Conservation (phyloP, 768 basidiomycete species). For the Tricholoma terreum region DNA sequence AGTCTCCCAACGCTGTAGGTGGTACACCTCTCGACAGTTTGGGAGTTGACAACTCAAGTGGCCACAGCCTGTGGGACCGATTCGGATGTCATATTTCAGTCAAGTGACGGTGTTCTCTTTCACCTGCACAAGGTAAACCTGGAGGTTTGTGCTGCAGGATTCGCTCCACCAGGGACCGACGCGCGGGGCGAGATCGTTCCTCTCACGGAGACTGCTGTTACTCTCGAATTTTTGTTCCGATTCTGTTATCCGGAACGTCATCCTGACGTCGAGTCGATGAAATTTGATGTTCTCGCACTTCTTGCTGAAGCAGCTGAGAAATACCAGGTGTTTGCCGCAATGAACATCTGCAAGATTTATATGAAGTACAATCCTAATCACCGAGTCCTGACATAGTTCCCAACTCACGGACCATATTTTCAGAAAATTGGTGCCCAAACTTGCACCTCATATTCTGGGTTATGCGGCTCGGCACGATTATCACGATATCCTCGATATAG, state of each 20-base stretch:
- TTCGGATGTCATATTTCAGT: neutral
- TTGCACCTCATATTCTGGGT: neutral
- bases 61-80: neutral
- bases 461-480: slow-evolving; percentile 3
- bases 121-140: neutral
- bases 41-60: neutral
- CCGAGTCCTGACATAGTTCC: no score
- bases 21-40: neutral
- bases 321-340: slow-evolving; percentile 1
- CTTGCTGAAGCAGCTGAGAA: slow-evolving; percentile 9
- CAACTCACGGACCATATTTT: neutral
- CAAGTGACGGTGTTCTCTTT: neutral
- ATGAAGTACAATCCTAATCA: neutral
- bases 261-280: slow-evolving; percentile 1
- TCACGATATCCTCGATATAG: neutral
- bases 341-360: slow-evolving; percentile 5
- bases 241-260: slow-evolving; percentile 9
- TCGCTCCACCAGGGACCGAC: neutral
- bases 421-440: neutral
- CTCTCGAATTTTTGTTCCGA: slow-evolving; percentile 1
- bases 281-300: neutral
- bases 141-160: neutral
- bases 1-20: neutral
- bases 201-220: neutral
- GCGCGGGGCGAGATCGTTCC: neutral